phyloP scores from a whole-genome alignment of 2,329 filamentous ascomycete genomes.

The Penicillium verrucosum region DNA sequence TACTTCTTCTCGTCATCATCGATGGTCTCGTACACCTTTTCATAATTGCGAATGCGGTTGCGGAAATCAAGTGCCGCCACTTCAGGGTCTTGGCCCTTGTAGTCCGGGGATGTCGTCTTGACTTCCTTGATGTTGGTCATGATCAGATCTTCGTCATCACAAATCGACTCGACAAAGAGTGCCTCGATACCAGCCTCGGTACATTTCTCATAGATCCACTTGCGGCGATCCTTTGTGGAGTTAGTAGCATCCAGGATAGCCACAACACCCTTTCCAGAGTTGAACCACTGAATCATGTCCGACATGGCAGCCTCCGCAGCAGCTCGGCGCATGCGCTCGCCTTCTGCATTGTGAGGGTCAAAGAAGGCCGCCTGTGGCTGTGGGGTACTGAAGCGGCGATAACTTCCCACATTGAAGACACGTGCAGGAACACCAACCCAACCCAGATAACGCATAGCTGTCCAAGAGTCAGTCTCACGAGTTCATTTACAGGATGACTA shows the following conservation, averaged over 20 bases:
- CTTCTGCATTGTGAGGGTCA: slow-evolving; percentile 82
- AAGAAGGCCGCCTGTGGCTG: slow-evolving; percentile 95
- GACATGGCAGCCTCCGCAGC: slow-evolving; percentile 87
- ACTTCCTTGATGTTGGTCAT: slow-evolving; percentile 98
- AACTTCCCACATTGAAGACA: slow-evolving; percentile 96
- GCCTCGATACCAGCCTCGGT: slow-evolving; percentile 76
- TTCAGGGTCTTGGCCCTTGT: slow-evolving; percentile 90
- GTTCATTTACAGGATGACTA: not conserved
- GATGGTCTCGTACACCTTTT: slow-evolving; percentile 93
- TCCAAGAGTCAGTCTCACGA: slow-evolving; percentile 10
- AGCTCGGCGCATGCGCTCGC: slow-evolving; percentile 80
- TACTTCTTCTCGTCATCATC: slow-evolving; percentile 82
- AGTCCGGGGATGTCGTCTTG: slow-evolving; percentile 95
- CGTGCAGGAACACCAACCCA: slow-evolving; percentile 94
- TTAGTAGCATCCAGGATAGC: slow-evolving; percentile 97
- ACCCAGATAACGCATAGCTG: slow-evolving; percentile 87
- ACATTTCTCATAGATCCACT: slow-evolving; percentile 86
- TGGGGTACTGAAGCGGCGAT: slow-evolving; percentile 83
- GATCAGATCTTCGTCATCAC: slow-evolving; percentile 91
- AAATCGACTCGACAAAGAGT: slow-evolving; percentile 94
- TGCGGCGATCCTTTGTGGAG: slow-evolving; percentile 81
- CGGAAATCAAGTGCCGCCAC: slow-evolving; percentile 86
- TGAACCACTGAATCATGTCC: slow-evolving; percentile 95
- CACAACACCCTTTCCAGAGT: slow-evolving; percentile 70
- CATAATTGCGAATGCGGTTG: slow-evolving; percentile 92